Evolutionary conservation across 1,284 basidiomycete genomes (phyloP), one percentile per base, ranked within the genome.

Genomic region (Malassezia restricta): DNA sequence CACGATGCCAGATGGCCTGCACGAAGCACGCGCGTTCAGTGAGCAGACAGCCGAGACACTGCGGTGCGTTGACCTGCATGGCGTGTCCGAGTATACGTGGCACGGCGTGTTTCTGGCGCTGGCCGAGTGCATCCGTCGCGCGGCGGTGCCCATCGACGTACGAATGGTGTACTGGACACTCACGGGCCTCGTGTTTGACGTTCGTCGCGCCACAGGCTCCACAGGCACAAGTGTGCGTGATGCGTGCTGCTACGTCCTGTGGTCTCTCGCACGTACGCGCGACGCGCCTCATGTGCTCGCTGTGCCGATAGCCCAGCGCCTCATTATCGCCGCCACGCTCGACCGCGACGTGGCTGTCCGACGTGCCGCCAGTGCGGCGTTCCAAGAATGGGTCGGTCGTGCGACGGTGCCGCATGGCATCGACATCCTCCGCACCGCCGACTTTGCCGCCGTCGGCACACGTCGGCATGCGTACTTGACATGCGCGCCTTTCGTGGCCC

Each of bases 341-440:
- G 94, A 99, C 75, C 80, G 94, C 28, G 94, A 98, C 70, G 83
- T 96, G 11, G 86, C 88, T 54, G 89, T 98, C 44, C 80, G 94
- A n/a, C 78, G 94, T 57, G 94, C 94, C 4, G 90, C 92, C 3
- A 96, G 91, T 74, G 94, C 94, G 8, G 89, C 92, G 3, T 98
- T 89, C 72, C 94, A 98, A 73, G 94, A 99, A 74, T 85, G 86
- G 65, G 94, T 96, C 38, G 94, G 94, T 8, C 79, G 94, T 64
- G 85, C 86, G 46, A 43, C 47, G 45, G 91, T 96, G 69, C 84
- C 87, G 37, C 84, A 91, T 74, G 94, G 94, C 0, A 95, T 99
- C 55, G 87, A 90, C 64, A 83, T 95, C 14, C 78, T 99, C 31
- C 79, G 83, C 41, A 85, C 86, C 72, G 88, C 87, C 1, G 94